These are phyloP conservation scores for Teratosphaeria gauchensis DNA, from an alignment of 2,329 filamentous ascomycete genomes.

Conservation along the genomic window DNA sequence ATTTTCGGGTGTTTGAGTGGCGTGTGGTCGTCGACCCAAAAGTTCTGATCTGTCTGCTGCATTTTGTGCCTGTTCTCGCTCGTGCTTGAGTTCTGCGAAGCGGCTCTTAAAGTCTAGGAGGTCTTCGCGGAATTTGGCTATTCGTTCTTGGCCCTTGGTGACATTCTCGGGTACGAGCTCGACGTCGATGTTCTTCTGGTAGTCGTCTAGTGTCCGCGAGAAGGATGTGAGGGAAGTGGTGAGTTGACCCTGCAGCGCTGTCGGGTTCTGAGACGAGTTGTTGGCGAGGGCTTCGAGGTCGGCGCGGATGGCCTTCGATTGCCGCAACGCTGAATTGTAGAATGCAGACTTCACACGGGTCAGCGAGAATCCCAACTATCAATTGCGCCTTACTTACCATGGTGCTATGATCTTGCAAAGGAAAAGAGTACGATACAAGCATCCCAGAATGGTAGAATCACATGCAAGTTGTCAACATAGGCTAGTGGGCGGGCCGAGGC, in stretches of 20 bases:
- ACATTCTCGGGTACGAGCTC: constrained; percentile 88
- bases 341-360: constrained; percentile 24
- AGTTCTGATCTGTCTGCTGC: constrained; percentile 60
- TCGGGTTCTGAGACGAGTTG: constrained; percentile 47
- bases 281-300: constrained; percentile 63
- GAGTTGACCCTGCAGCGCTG: constrained; percentile 52
- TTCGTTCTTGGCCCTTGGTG: constrained; percentile 75
- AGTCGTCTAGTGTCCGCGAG: constrained; percentile 84
- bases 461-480: not conserved
- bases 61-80: constrained; percentile 54
- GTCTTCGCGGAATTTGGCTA: constrained; percentile 77
- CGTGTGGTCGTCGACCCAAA: constrained; percentile 72
- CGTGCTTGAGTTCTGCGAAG: constrained; percentile 67
- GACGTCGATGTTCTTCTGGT: constrained; percentile 72
- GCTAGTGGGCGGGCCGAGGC: not conserved
- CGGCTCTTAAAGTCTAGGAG: constrained; percentile 68
- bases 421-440: not conserved
- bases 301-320: constrained; percentile 68
- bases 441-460: not conserved
- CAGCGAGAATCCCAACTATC: not conserved
- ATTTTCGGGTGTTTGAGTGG: constrained; percentile 72
- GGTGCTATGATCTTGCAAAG: not conserved
- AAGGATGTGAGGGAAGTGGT: constrained; percentile 74
- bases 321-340: constrained; percentile 78
- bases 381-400: not conserved